Conservation (phyloP, 2,329 filamentous ascomycete species). For the Colletotrichum sansevieriae region DNA sequence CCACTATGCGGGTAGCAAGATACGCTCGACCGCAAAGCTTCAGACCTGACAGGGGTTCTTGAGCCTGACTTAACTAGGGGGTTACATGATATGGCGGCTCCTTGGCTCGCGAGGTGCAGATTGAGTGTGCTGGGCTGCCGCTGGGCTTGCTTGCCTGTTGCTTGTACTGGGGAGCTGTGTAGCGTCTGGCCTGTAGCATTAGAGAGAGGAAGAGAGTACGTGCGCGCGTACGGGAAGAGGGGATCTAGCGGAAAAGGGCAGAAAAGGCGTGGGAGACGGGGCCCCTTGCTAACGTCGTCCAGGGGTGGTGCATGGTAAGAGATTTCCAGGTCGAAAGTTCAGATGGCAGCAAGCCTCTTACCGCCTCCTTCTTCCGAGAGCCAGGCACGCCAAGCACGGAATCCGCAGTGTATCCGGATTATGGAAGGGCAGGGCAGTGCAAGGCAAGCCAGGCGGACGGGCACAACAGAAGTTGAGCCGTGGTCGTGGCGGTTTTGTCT, state of each 20-base stretch:
- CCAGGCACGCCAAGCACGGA: slow-evolving; percentile 21
- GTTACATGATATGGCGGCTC: slow-evolving; percentile 9
- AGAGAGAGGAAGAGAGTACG: background rate
- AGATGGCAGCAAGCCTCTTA: slow-evolving; percentile 40
- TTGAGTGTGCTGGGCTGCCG: background rate
- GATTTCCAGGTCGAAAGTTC: slow-evolving; percentile 36
- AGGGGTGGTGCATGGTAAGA: slow-evolving; percentile 27
- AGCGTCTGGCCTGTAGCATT: too few relatives aligned
- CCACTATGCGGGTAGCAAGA: slow-evolving; percentile 41
- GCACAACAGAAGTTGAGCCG: too few relatives aligned
- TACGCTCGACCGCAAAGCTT: slow-evolving; percentile 42
- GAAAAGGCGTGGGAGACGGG: slow-evolving; percentile 10
- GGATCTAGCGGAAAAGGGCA: slow-evolving; percentile 30
- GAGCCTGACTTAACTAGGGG: background rate
- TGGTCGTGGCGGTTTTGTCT: background rate
- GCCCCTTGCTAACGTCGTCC: slow-evolving; percentile 17
- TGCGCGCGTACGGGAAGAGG: slow-evolving; percentile 28
- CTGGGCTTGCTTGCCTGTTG: background rate
- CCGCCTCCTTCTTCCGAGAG: slow-evolving; percentile 19
- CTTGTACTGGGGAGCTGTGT: too few relatives aligned
- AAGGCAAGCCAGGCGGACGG: background rate
- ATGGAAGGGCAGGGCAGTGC: background rate
- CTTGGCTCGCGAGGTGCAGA: background rate
- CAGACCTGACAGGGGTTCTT: slow-evolving; percentile 37
- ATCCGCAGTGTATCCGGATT: slow-evolving; percentile 11